phyloP scores from a whole-genome alignment of 2,329 filamentous ascomycete species.

The Colletotrichum sp. region DNA sequence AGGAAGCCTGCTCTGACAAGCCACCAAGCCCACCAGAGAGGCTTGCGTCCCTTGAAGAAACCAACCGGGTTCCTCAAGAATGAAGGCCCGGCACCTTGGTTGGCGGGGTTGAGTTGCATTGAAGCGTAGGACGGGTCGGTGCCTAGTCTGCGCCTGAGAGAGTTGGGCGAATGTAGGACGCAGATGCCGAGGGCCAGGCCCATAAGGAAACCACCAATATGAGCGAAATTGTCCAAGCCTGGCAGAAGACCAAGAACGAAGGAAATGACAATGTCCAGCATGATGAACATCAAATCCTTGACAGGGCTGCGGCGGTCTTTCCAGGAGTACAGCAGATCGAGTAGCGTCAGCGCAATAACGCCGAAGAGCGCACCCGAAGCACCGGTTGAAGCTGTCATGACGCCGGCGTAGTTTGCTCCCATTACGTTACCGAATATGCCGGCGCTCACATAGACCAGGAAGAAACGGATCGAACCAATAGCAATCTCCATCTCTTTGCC shows the following conservation, averaged over 20 bases:
- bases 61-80: slow-evolving; percentile 69
- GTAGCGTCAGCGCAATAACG: slow-evolving; percentile 83
- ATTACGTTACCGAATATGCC: slow-evolving; percentile 97
- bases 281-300: slow-evolving; percentile 86
- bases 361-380: slow-evolving; percentile 92
- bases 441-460: slow-evolving; percentile 85
- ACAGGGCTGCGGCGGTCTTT: slow-evolving; percentile 75
- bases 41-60: slow-evolving; percentile 93
- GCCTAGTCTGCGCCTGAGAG: slow-evolving; percentile 76
- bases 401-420: slow-evolving; percentile 89
- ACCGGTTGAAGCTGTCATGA: slow-evolving; percentile 82
- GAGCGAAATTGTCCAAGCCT: slow-evolving; percentile 94
- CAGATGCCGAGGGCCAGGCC: slow-evolving; percentile 87
- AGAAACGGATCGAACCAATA: slow-evolving; percentile 88
- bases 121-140: slow-evolving; percentile 73
- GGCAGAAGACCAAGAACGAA: slow-evolving; percentile 93
- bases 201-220: slow-evolving; percentile 96
- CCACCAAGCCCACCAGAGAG: slow-evolving; percentile 99
- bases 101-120: slow-evolving; percentile 57
- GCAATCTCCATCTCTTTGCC: slow-evolving; percentile 91
- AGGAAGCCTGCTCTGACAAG: slow-evolving; percentile 79
- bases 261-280: slow-evolving; percentile 85
- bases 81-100: slow-evolving; percentile 50
- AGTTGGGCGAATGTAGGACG: slow-evolving; percentile 85
- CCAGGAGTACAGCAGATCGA: slow-evolving; percentile 96